Evolutionary conservation across 225 moss, liverwort and hornwort genomes (phyloP).

Genomic region (Physcomitrium patens): DNA sequence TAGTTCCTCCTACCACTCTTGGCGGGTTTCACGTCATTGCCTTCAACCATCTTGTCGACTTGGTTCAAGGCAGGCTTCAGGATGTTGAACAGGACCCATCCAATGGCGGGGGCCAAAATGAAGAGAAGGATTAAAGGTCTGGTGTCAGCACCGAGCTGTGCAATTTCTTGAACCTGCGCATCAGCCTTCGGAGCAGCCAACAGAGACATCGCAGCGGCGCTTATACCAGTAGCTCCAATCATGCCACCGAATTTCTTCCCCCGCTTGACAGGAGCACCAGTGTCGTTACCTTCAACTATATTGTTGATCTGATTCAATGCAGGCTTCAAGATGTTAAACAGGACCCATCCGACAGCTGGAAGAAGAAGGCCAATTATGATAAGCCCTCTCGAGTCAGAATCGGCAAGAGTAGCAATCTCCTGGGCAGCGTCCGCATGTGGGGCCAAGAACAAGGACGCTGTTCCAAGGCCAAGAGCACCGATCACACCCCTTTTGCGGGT

Average conservation of each 20-base stretch:
- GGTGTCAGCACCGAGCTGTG: conserved; percentile 71
- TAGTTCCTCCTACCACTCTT: conserved; percentile 41
- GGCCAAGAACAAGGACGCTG: conserved; percentile 42
- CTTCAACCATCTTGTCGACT: conserved; percentile 60
- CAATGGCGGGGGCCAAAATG: conserved; percentile 75
- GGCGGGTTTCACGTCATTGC: conserved; percentile 33
- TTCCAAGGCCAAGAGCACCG: conserved; percentile 57
- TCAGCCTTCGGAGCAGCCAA: conserved; percentile 63
- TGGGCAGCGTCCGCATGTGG: conserved; percentile 71
- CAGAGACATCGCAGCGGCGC: conserved; percentile 70
- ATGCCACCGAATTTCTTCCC: conserved; percentile 50
- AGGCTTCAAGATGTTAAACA: conserved; percentile 86
- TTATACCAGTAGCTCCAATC: conserved; percentile 69
- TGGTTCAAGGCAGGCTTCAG: conserved; percentile 81
- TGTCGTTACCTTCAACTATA: conserved; percentile 42
- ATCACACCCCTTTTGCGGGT: conserved; percentile 35
- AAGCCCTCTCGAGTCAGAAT: conserved; percentile 67
- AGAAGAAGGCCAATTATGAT: conserved; percentile 55
- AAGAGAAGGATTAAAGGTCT: conserved; percentile 66
- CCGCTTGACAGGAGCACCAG: not conserved
- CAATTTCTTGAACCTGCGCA: conserved; percentile 72
- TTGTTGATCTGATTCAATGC: conserved; percentile 84
- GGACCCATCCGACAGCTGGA: conserved; percentile 89
- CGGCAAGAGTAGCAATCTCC: conserved; percentile 70
- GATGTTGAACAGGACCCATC: conserved; percentile 92